Percentiles rank a stretch among this genome's conserved stretches.
These are phyloP conservation scores for Bothriochloa decipiens DNA, from an alignment of 176 grass and related monocot species.

Conservation along the genomic window DNA sequence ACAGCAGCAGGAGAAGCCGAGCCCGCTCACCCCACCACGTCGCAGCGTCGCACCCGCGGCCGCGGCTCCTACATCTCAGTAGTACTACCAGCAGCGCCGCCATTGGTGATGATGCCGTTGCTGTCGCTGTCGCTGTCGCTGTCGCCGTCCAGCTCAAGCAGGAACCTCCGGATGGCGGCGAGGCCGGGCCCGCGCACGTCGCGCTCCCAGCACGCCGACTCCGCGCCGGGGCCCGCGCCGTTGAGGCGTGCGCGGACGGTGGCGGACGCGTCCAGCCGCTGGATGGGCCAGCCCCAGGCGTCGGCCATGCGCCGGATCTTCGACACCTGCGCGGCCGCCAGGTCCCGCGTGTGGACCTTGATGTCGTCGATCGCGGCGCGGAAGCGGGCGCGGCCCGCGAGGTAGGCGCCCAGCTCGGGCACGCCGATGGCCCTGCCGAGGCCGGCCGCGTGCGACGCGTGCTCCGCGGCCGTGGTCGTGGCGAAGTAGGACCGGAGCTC, in stretches of 20 bases:
- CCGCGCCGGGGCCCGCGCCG: not conserved
- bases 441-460: constrained; percentile 40
- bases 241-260: constrained; percentile 48
- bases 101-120: not conserved
- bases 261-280: constrained; percentile 59
- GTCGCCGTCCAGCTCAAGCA: not conserved
- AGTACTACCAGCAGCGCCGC: no score
- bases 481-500: constrained; percentile 68
- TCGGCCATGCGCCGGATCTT: constrained; percentile 70
- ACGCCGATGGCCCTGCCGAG: constrained; percentile 84
- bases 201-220: constrained; percentile 52
- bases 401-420: constrained; percentile 62
- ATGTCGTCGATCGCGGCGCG: constrained; percentile 57
- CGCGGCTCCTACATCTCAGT: not conserved
- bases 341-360: constrained; percentile 65
- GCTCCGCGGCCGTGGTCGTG: constrained; percentile 22
- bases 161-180: constrained; percentile 58
- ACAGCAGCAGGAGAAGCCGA: not conserved
- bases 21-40: constrained; percentile 47
- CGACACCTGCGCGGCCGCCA: constrained; percentile 58
- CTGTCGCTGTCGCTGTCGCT: not conserved
- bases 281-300: constrained; percentile 62
- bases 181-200: constrained; percentile 59
- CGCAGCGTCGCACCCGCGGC: constrained; percentile 40
- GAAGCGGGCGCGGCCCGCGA: constrained; percentile 17